A percentile compares a stretch with the other conserved stretches of the same genome.
phyloP scores from a whole-genome alignment of 257 asterid species.

The Gynochthodes officinalis region DNA sequence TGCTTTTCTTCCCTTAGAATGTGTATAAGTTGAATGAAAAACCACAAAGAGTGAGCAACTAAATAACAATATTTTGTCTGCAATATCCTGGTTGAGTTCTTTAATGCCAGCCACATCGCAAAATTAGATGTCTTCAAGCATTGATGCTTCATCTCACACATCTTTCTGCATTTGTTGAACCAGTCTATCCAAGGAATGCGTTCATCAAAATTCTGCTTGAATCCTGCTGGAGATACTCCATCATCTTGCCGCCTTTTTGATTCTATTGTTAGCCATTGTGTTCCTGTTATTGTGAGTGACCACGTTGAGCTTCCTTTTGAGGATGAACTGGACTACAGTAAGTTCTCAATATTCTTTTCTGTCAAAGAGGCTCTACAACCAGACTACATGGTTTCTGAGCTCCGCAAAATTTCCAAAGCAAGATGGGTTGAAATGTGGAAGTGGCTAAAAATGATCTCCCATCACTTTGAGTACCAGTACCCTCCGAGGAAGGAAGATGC shows the following conservation, averaged over 20 bases:
- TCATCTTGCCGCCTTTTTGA: constrained; percentile 97
- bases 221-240: constrained; percentile 98
- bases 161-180: constrained; percentile 18
- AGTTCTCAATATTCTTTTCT: constrained; percentile 83
- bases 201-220: constrained; percentile 77
- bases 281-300: constrained; percentile 90
- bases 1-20: too few relatives aligned
- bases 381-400: constrained; percentile 57
- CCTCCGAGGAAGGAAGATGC: constrained; percentile 82
- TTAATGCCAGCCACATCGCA: neutral
- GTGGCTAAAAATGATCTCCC: constrained; percentile 52
- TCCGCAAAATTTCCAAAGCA: constrained; percentile 47
- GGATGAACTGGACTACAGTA: constrained; percentile 79
- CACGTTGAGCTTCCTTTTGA: constrained; percentile 88
- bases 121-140: neutral
- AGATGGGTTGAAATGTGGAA: constrained; percentile 81
- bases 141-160: constrained; percentile 17
- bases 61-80: neutral
- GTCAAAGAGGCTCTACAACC: constrained; percentile 56
- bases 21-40: neutral
- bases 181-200: constrained; percentile 89
- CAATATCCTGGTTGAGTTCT: neutral
- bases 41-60: neutral
- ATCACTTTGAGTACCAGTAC: constrained; percentile 77
- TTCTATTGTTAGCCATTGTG: constrained; percentile 90